Evolutionary conservation across 352 stramenopile genomes (phyloP), one percentile per base, ranked within the genome.

Genomic region (Plasmopara viticola): DNA sequence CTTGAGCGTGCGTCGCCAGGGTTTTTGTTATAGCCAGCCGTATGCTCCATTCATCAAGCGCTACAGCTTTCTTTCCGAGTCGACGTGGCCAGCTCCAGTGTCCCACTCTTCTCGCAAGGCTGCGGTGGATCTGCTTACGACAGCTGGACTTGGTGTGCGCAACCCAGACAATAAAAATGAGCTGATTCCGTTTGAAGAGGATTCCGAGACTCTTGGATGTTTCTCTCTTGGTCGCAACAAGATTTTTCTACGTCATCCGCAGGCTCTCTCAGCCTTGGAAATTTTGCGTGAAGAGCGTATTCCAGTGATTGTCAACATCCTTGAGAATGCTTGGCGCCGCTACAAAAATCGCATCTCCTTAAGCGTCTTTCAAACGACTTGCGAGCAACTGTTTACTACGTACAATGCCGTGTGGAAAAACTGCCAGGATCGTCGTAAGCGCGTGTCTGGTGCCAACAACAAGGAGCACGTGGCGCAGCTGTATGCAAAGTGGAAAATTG

Each of bases 171-270:
- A 73, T 15, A 56, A 65, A 7, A 48, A 57, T 15, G 54, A 70
- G 44, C 49, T 83, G 7, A 65, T 90, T 56, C 72, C 76, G 42
- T 92, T 92, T 42, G 58, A 86, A 49, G 82, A 92, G 53, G 82
- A 92, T 64, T 72, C 74, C 1, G 64, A 83, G 30, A 79, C 74
- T 50, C 65, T 92, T 15, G 82, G 78, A 29, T 88, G 77, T 62
- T 92, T 85, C 49, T 84, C 78, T 25, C 69, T 96, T 34, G 88
- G 88, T 13, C 79, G 78, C 40, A 94, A 90, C 62, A 92, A 91
- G 63, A 77, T 97, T 46, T 97, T 96, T 60, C 64, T 97, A 59
- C 88, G 87, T 48, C 78, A 93, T 48, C 87, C 87, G 10, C 78
- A 94, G 50, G 88, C 87, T 9, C 64, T 95, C 13, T 95, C 87